Evolutionary conservation across 1,284 basidiomycete species (phyloP).

Genomic region (Moesziomyces globuligerus): DNA sequence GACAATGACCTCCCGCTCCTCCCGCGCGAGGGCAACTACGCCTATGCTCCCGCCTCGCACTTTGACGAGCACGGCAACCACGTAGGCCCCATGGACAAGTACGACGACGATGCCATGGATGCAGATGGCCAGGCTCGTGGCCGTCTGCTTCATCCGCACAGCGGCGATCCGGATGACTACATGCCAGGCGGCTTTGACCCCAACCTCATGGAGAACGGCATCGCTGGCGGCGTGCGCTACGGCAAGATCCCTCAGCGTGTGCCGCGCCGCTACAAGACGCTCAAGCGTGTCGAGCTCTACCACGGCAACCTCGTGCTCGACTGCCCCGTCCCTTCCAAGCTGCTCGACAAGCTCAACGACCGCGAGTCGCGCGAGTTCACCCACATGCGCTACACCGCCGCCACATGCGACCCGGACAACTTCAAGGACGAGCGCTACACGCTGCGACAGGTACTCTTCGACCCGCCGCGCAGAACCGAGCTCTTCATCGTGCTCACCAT

Average conservation of each 20-base stretch:
- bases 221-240: slow-evolving; percentile 50
- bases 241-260: slow-evolving; percentile 63
- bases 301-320: slow-evolving; percentile 65
- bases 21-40: slow-evolving; percentile 47
- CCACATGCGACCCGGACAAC: slow-evolving; percentile 77
- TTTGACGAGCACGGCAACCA: slow-evolving; percentile 59
- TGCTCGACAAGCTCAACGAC: slow-evolving; percentile 75
- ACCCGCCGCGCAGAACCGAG: slow-evolving; percentile 62
- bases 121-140: slow-evolving; percentile 49
- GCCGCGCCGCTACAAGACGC: slow-evolving; percentile 62
- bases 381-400: slow-evolving; percentile 72
- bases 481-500: slow-evolving; percentile 66
- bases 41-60: slow-evolving; percentile 56
- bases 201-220: slow-evolving; percentile 49
- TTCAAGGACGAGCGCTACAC: slow-evolving; percentile 74
- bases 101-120: slow-evolving; percentile 51
- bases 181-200: slow-evolving; percentile 60
- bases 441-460: slow-evolving; percentile 61
- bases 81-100: slow-evolving; percentile 44
- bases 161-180: slow-evolving; percentile 32
- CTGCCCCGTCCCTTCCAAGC: slow-evolving; percentile 62
- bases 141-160: slow-evolving; percentile 14
- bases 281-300: slow-evolving; percentile 62
- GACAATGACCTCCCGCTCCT: slow-evolving; percentile 49
- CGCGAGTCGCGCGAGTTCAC: slow-evolving; percentile 84